Conservation (phyloP, 305 asterid genomes). For the Fraxinus xanthoxyloides region DNA sequence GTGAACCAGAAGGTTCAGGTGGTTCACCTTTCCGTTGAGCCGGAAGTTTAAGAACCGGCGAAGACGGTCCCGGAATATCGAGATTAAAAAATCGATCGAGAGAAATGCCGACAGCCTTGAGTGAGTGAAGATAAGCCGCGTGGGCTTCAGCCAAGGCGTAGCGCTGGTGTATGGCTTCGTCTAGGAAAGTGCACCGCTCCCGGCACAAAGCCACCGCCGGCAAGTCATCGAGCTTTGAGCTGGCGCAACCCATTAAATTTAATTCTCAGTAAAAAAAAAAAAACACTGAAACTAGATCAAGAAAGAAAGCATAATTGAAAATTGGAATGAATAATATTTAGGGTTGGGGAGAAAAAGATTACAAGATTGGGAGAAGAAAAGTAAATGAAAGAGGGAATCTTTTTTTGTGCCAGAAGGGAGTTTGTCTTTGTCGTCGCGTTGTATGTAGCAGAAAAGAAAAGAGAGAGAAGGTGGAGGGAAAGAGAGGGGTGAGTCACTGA, state of each 20-base stretch:
- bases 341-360: neutral
- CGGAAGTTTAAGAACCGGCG: slow-evolving; percentile 67
- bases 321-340: neutral
- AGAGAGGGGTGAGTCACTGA: neutral
- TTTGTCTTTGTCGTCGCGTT: neutral
- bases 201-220: slow-evolving; percentile 88
- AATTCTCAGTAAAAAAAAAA: neutral
- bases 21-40: slow-evolving; percentile 57
- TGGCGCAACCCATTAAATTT: neutral
- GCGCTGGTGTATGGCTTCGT: slow-evolving; percentile 81
- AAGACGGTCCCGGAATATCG: slow-evolving; percentile 39
- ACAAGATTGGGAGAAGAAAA: neutral
- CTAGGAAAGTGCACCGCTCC: slow-evolving; percentile 75
- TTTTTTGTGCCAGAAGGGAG: neutral
- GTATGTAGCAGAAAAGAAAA: neutral
- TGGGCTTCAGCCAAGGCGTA: slow-evolving; percentile 83
- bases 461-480: neutral
- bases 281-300: neutral
- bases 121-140: slow-evolving; percentile 66
- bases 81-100: slow-evolving; percentile 64
- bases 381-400: neutral
- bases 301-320: neutral
- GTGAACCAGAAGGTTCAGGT: slow-evolving; percentile 27
- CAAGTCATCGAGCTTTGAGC: slow-evolving; percentile 75
- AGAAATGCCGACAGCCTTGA: slow-evolving; percentile 61